phyloP scores from a whole-genome alignment of 148 eudicot genomes.

The Rhododendron griersonianum region DNA sequence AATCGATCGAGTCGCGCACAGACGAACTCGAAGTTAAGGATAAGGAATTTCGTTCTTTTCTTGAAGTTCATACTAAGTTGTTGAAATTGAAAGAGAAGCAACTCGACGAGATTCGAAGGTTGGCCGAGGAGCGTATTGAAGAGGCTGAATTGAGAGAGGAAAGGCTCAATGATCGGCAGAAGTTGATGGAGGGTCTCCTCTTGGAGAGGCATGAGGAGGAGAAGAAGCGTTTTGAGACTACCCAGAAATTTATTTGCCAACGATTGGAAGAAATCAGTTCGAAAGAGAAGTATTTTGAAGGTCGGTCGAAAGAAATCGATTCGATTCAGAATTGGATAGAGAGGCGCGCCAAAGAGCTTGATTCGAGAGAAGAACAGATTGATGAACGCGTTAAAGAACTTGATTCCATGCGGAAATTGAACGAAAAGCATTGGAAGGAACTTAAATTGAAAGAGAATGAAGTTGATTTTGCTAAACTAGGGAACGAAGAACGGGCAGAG shows the following conservation, averaged over 20 bases:
- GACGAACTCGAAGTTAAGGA: constrained; percentile 5
- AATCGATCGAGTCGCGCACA: not conserved
- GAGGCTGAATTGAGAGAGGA: constrained; percentile 31
- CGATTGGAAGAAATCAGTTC: constrained; percentile 21
- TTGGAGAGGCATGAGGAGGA: constrained; percentile 20
- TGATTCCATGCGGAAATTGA: constrained; percentile 3
- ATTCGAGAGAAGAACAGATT: constrained; percentile 10
- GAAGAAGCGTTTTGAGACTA: constrained; percentile 19
- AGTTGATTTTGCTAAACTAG: constrained; percentile 3
- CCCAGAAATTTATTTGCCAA: constrained; percentile 14
- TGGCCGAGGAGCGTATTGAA: constrained; percentile 11
- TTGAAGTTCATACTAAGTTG: not conserved
- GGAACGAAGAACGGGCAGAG: not conserved
- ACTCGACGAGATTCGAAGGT: constrained; percentile 11
- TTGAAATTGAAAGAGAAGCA: constrained; percentile 5
- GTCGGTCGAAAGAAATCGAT: constrained; percentile 9
- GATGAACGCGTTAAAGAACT: constrained; percentile 6
- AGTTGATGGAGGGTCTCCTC: constrained; percentile 12
- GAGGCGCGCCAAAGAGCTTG: constrained; percentile 16
- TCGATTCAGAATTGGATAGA: constrained; percentile 4
- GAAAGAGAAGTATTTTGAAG: constrained; percentile 13
- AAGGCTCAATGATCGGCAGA: constrained; percentile 13
- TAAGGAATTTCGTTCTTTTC: not conserved
- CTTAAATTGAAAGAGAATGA: constrained; percentile 24
- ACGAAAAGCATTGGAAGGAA: constrained; percentile 19